Evolutionary conservation across 1,139 yeast genomes (phyloP), one percentile per base, ranked within the genome.

Genomic region (Candida albicans): DNA sequence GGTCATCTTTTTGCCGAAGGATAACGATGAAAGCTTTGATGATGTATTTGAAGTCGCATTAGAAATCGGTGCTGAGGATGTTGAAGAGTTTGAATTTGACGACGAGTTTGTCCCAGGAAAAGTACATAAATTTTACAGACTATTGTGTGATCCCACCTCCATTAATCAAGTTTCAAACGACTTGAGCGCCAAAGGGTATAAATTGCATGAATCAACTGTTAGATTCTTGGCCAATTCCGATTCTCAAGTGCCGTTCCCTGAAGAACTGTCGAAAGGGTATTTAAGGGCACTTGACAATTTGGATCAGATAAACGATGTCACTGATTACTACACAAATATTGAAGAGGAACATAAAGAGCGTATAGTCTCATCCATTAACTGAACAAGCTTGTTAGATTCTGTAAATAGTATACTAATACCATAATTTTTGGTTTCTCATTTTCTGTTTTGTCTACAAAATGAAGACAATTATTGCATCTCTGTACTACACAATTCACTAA

Each of bases 51-150:
- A 89, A 41, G 75, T 73, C 30, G 81, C 89, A 8, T 70, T 88
- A 28, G 98, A 91, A 15, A 59, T 81, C 13, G 97, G 96, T 0
- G 91, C 93, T 8, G 95, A 87, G 50, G 98, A 93, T 57, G 76
- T 87, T 8, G 87, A 77, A 44, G 79, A 75, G 33, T 68, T 69
- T 39, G 77, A 72, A 22, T 61, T 63, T 30, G 75, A 68, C 3
- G 61, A 62, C 12, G 76, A 68, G 41, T 73, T 73, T 44, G 34
- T 41, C 18, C 43, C 47, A 8, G 46, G 37, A 18, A 73, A 70
- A 18, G 77, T 76, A 10, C 69, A 60, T 9, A 53, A 51, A 29
- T 65, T 66, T 36, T 73, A 55, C 53, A 62, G 65, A 44, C 52
- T 72, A 18, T 59, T 76, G 34, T 84, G 95, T 0, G 88, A 79